Conservation (phyloP, 306 rosid genomes). For the Luffa aegyptiaca region DNA sequence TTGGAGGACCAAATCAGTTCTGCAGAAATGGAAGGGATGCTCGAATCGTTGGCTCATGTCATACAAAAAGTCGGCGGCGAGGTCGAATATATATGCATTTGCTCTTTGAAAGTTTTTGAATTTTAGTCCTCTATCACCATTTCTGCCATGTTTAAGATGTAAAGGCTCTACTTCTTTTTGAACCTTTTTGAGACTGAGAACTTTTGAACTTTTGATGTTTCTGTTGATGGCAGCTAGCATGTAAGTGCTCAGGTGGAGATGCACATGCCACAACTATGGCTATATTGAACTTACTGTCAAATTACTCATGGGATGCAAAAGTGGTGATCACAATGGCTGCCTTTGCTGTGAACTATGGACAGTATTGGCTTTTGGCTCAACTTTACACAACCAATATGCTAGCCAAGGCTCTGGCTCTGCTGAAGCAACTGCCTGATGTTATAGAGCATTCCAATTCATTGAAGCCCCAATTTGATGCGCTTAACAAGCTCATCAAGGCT, state of each 20-base stretch:
- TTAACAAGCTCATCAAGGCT: conserved; percentile 42
- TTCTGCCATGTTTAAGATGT: not conserved
- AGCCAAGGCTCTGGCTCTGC: conserved; percentile 69
- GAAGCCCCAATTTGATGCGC: conserved; percentile 59
- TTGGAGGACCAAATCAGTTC: conserved; percentile 32
- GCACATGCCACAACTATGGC: conserved; percentile 56
- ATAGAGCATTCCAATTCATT: conserved; percentile 35
- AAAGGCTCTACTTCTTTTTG: not conserved
- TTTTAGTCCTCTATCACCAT: not conserved
- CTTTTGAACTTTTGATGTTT: not conserved
- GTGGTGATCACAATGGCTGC: conserved; percentile 73
- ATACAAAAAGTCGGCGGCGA: conserved; percentile 63
- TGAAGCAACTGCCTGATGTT: conserved; percentile 56
- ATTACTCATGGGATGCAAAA: conserved; percentile 83
- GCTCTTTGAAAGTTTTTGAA: conserved; percentile 4
- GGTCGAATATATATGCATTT: conserved; percentile 25
- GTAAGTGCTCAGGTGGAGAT: conserved; percentile 68
- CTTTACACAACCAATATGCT: conserved; percentile 39
- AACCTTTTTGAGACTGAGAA: not conserved
- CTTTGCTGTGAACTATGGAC: conserved; percentile 57
- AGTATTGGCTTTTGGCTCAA: conserved; percentile 75
- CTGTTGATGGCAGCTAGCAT: conserved; percentile 36
- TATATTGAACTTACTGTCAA: conserved; percentile 44
- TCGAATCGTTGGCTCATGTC: conserved; percentile 46
- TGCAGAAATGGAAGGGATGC: conserved; percentile 31